Evolutionary conservation across 371 early-diverging fungal genomes (phyloP).

Genomic region (Mortierella sp.): DNA sequence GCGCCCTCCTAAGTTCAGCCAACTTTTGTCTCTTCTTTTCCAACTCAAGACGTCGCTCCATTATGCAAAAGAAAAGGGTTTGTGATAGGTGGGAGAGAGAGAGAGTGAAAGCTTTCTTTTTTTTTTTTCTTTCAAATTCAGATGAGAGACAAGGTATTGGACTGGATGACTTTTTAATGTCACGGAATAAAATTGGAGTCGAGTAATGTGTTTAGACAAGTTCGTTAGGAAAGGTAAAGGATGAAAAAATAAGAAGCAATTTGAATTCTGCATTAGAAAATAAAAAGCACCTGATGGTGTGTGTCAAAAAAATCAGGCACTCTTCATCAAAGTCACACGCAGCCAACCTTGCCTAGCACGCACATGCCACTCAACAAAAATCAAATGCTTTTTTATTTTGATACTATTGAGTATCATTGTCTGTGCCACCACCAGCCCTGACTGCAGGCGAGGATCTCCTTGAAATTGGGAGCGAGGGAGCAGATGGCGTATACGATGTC

Average conservation of each 20-base stretch:
- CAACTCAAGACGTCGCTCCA: slow-evolving; percentile 87
- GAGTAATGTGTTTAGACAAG: neutral
- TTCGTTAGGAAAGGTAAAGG: neutral
- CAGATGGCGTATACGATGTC: slow-evolving; percentile 53
- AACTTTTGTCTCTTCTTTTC: slow-evolving; percentile 92
- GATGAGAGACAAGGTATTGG: neutral
- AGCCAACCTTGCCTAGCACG: neutral
- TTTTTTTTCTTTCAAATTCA: neutral
- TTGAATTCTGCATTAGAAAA: slow-evolving; percentile 2
- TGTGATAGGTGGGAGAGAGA: neutral
- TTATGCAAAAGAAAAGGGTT: slow-evolving; percentile 27
- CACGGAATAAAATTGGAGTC: no score
- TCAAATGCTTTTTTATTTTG: neutral
- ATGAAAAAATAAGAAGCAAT: slow-evolving; percentile 2
- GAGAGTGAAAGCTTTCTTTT: neutral
- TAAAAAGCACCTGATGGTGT: neutral
- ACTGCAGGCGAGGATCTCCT: slow-evolving; percentile 42
- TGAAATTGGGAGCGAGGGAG: slow-evolving; percentile 45
- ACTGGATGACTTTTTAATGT: no score
- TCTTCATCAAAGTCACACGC: slow-evolving; percentile 7
- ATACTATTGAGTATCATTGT: neutral
- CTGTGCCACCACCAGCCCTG: slow-evolving; percentile 3
- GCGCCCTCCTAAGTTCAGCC: slow-evolving; percentile 86
- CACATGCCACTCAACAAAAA: slow-evolving; percentile 12
- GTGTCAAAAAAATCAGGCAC: neutral